phyloP scores from a whole-genome alignment of 1,284 basidiomycete species.

The Rhizopogon hawkerae region DNA sequence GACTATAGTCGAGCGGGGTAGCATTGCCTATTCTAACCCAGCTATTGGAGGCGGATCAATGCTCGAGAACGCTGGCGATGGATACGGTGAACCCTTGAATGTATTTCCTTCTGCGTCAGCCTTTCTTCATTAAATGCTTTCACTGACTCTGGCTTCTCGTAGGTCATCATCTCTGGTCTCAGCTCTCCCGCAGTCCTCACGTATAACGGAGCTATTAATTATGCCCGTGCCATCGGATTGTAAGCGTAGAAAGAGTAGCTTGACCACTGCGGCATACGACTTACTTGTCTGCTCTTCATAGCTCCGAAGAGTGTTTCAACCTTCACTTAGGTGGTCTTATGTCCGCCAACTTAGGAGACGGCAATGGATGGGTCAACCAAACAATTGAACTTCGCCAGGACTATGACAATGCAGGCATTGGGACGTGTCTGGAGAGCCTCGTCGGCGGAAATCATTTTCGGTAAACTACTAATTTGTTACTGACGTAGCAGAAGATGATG shows the following conservation, averaged over 20 bases:
- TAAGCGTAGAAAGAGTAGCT: slow-evolving; percentile 20
- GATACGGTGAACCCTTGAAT: slow-evolving; percentile 54
- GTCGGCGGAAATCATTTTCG: slow-evolving; percentile 64
- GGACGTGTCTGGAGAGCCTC: slow-evolving; percentile 55
- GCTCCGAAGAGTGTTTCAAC: slow-evolving; percentile 58
- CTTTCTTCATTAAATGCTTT: slow-evolving; percentile 10
- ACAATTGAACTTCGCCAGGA: slow-evolving; percentile 54
- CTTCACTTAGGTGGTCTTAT: slow-evolving; percentile 53
- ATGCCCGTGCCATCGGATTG: slow-evolving; percentile 54
- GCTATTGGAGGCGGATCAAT: slow-evolving; percentile 41
- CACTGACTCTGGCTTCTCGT: background rate
- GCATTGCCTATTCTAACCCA: slow-evolving; percentile 39
- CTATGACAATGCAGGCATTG: slow-evolving; percentile 37
- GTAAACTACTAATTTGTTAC: slow-evolving; percentile 21
- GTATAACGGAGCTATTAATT: slow-evolving; percentile 49
- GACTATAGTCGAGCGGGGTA: slow-evolving; percentile 11
- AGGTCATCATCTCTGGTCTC: slow-evolving; percentile 49
- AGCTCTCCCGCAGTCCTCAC: slow-evolving; percentile 52
- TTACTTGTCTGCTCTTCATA: slow-evolving; percentile 18
- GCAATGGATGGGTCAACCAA: slow-evolving; percentile 42
- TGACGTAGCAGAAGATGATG: background rate
- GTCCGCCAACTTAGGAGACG: slow-evolving; percentile 57
- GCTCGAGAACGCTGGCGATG: slow-evolving; percentile 39
- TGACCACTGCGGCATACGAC: background rate
- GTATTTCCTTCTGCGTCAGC: slow-evolving; percentile 25